A percentile compares a stretch with the other conserved stretches of the same genome.
These are phyloP conservation scores for Penicillium ochrochloron DNA, from an alignment of 495 filamentous ascomycete genomes.

Conservation along the genomic window DNA sequence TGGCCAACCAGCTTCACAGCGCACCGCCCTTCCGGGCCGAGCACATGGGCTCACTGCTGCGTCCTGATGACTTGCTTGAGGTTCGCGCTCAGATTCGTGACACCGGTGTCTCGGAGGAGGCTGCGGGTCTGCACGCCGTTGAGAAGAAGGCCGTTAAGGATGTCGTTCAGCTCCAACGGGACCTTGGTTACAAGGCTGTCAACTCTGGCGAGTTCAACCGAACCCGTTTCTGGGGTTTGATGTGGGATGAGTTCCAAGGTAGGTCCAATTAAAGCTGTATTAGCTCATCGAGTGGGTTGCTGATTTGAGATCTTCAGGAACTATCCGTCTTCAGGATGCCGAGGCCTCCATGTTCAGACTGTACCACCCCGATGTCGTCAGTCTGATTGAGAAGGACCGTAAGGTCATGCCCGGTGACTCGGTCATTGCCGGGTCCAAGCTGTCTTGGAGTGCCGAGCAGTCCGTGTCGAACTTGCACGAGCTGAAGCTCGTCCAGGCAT, in stretches of 20 bases:
- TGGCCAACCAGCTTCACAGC: slow-evolving; percentile 32
- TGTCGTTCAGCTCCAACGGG: slow-evolving; percentile 64
- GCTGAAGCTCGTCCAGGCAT: slow-evolving; percentile 58
- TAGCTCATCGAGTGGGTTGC: not conserved
- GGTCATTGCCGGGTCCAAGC: slow-evolving; percentile 67
- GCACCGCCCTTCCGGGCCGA: slow-evolving; percentile 71
- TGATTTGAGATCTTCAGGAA: slow-evolving; percentile 31
- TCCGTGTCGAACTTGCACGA: slow-evolving; percentile 59
- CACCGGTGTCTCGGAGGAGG: slow-evolving; percentile 43
- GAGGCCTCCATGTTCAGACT: slow-evolving; percentile 63
- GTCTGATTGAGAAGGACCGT: slow-evolving; percentile 61
- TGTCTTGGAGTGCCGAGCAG: slow-evolving; percentile 57
- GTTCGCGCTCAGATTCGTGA: slow-evolving; percentile 57
- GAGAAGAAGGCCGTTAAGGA: slow-evolving; percentile 64
- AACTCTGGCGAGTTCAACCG: slow-evolving; percentile 68
- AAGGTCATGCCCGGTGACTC: slow-evolving; percentile 65
- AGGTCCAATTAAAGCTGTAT: slow-evolving; percentile 37
- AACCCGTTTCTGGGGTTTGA: slow-evolving; percentile 59
- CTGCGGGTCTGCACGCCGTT: slow-evolving; percentile 43
- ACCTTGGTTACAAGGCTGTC: slow-evolving; percentile 65
- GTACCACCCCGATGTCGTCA: slow-evolving; percentile 76
- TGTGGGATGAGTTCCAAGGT: slow-evolving; percentile 71
- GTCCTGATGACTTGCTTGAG: slow-evolving; percentile 64
- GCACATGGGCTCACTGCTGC: slow-evolving; percentile 72
- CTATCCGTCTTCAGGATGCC: slow-evolving; percentile 45